These are phyloP conservation scores for Cercospora sp. DNA, from an alignment of 2,329 filamentous ascomycete genomes.

Conservation along the genomic window DNA sequence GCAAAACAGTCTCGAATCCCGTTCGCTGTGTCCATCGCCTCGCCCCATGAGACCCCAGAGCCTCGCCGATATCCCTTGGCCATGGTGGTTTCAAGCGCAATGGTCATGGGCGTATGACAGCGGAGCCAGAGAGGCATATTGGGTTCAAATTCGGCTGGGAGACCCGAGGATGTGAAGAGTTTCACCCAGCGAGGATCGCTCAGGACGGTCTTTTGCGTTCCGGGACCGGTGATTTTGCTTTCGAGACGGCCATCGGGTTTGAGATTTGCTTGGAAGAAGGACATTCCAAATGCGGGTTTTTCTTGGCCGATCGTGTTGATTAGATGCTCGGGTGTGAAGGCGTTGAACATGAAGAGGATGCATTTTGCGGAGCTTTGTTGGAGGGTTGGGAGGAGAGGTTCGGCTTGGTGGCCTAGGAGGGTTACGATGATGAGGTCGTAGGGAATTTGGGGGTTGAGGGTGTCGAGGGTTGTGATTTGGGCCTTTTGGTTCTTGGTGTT, in stretches of 20 bases:
- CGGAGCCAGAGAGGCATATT: constrained; percentile 1
- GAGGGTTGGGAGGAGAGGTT: background rate
- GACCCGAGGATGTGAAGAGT: background rate
- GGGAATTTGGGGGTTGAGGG: background rate
- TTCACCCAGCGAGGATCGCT: background rate
- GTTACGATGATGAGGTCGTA: constrained; percentile 6
- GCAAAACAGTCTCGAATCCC: background rate
- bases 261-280: constrained; percentile 1
- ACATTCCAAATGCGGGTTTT: background rate
- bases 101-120: background rate
- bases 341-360: constrained; percentile 8
- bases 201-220: background rate
- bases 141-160: background rate
- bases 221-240: background rate
- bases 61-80: background rate
- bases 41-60: background rate
- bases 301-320: background rate
- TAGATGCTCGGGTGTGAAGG: background rate
- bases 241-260: background rate
- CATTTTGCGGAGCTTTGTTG: background rate
- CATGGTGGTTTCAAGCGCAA: background rate
- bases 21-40: background rate
- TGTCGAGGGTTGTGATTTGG: background rate
- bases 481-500: background rate
- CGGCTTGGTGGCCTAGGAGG: background rate